A percentile compares a stretch with the other conserved stretches of the same genome.
Conservation (phyloP, 352 stramenopile genomes). For the Phytopythium boreale region DNA sequence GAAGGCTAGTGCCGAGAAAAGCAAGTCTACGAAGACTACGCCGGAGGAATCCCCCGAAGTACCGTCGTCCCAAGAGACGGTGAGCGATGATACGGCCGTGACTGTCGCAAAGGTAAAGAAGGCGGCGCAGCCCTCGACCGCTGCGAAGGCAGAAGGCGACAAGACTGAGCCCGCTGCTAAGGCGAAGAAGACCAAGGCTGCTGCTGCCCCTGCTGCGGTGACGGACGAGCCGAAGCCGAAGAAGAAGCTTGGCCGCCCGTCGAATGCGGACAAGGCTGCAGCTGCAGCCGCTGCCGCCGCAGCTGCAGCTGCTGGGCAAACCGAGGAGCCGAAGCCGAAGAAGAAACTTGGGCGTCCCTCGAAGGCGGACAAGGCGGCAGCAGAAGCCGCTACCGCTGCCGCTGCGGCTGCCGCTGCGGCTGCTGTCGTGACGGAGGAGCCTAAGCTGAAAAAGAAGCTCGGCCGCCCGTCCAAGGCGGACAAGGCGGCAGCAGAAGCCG, state of each 20-base stretch:
- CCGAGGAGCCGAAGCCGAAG: not conserved
- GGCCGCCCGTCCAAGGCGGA: slow-evolving; percentile 1
- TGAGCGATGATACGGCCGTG: slow-evolving; percentile 10
- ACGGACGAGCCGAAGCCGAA: not conserved
- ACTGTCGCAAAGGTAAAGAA: not conserved
- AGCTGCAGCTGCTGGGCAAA: not conserved
- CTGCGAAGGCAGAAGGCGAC: not conserved
- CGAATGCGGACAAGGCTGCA: slow-evolving; percentile 16
- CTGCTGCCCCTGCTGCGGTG: not conserved
- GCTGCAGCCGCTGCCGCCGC: not conserved
- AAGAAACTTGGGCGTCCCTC: slow-evolving; percentile 6
- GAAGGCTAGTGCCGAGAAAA: slow-evolving; percentile 20
- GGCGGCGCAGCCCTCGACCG: not conserved
- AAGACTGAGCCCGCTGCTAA: slow-evolving; percentile 17
- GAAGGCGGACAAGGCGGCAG: slow-evolving; percentile 6
- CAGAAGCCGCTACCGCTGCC: not conserved
- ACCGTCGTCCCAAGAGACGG: slow-evolving; percentile 5
- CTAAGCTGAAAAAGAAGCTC: slow-evolving; percentile 4
- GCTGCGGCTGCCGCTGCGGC: not conserved
- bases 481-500: slow-evolving; percentile 4
- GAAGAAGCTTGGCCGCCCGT: slow-evolving; percentile 15
- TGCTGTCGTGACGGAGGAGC: not conserved
- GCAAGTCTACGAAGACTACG: slow-evolving; percentile 17
- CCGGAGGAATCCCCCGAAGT: not conserved
- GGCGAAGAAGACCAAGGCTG: slow-evolving; percentile 10